phyloP scores from a whole-genome alignment of 164 flowering plant species.

The Magnolia officinalis region DNA sequence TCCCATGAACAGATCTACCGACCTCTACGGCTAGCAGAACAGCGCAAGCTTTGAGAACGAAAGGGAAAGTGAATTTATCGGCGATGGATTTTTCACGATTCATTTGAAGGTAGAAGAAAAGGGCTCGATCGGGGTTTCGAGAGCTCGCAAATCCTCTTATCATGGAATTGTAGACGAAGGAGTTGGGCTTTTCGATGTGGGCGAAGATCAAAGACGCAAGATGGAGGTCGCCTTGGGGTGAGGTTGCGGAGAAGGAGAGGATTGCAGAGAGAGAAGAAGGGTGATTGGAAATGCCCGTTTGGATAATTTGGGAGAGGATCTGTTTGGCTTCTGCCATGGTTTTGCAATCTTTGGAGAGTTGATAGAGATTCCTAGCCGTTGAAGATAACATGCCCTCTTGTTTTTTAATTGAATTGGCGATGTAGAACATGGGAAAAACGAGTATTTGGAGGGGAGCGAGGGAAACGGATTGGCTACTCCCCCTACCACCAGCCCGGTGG shows the following conservation, averaged over 20 bases:
- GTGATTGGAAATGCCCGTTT: conserved; percentile 9
- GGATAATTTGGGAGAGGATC: conserved; percentile 17
- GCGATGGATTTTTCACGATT: conserved; percentile 11
- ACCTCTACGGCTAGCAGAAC: conserved; percentile 5
- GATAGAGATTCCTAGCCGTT: conserved; percentile 3
- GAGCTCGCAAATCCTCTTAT: conserved; percentile 16
- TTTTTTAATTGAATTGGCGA: background rate
- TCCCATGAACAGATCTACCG: conserved; percentile 29
- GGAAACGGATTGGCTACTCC: background rate
- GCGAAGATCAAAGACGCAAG: conserved; percentile 19
- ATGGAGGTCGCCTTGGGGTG: conserved; percentile 14
- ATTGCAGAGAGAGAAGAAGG: conserved; percentile 15
- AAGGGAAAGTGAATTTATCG: conserved; percentile 30
- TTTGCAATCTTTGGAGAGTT: conserved; percentile 18
- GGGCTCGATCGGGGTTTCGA: conserved; percentile 8
- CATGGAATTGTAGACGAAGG: conserved; percentile 15
- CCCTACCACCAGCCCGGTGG: background rate
- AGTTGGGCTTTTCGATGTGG: conserved; percentile 13
- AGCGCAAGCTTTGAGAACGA: conserved; percentile 33
- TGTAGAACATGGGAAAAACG: background rate
- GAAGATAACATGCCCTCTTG: background rate
- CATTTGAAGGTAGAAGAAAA: conserved; percentile 17
- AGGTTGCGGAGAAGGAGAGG: conserved; percentile 18
- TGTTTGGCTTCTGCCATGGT: conserved; percentile 17
- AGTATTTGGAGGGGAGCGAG: background rate